phyloP scores from a whole-genome alignment of 805 yeast species.

The Saccharomycodes ludwigii region DNA sequence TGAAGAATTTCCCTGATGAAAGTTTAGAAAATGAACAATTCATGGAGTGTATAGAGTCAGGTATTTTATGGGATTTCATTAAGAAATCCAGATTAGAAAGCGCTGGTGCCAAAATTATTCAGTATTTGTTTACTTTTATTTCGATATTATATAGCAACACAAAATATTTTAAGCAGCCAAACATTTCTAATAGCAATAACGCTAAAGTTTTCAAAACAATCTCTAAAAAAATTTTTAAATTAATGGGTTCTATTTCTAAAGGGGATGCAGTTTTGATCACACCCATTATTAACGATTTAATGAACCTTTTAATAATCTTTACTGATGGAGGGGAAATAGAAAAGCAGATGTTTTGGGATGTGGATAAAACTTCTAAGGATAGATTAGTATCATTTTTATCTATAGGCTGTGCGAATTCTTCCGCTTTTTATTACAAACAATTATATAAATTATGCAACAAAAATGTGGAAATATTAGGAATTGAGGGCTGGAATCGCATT shows the following conservation, averaged over 20 bases:
- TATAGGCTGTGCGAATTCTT: conserved; percentile 43
- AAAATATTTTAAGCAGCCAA: too few relatives aligned
- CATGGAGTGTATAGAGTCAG: conserved; percentile 27
- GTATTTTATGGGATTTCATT: conserved; percentile 33
- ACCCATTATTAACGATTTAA: conserved; percentile 1
- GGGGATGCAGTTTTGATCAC: background rate
- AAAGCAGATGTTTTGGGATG: conserved; percentile 42
- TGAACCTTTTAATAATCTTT: conserved; percentile 19
- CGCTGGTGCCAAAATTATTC: conserved; percentile 3
- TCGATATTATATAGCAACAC: too few relatives aligned
- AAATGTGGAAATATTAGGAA: too few relatives aligned
- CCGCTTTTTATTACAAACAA: conserved; percentile 33
- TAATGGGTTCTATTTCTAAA: background rate
- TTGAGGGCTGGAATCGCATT: conserved; percentile 17
- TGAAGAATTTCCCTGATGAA: conserved; percentile 11
- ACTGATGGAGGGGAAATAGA: conserved; percentile 4
- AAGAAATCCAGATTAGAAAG: background rate
- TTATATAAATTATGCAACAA: conserved; percentile 13
- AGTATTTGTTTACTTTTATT: conserved; percentile 16
- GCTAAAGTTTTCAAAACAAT: conserved; percentile 26
- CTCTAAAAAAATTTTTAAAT: conserved; percentile 28
- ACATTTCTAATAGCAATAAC: too few relatives aligned
- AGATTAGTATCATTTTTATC: conserved; percentile 35
- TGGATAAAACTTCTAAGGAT: conserved; percentile 34
- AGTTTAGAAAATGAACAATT: conserved; percentile 15